Conservation (phyloP, 345 rosid genomes). For the Carallia pectinifolia region DNA sequence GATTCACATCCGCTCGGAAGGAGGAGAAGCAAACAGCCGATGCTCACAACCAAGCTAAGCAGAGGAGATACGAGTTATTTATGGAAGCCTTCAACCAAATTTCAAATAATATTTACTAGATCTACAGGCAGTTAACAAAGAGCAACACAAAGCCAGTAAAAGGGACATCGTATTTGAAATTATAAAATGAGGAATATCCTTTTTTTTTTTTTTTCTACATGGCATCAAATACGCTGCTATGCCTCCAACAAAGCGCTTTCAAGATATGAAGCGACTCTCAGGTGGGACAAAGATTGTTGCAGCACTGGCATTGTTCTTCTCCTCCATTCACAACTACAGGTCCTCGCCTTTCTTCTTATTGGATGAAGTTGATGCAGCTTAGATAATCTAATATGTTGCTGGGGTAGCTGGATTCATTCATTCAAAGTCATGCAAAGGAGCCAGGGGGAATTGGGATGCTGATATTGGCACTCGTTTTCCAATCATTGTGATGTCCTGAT, state of each 20-base stretch:
- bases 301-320: constrained; percentile 87
- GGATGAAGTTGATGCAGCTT: constrained; percentile 98
- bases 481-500: constrained; percentile 96
- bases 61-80: constrained; percentile 75
- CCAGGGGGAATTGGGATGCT: constrained; percentile 44
- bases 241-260: constrained; percentile 58
- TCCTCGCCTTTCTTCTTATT: constrained; percentile 92
- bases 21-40: constrained; percentile 87
- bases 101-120: constrained; percentile 68
- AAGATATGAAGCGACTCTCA: constrained; percentile 96
- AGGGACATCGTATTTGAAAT: constrained; percentile 85
- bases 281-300: constrained; percentile 98
- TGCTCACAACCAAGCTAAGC: constrained; percentile 68
- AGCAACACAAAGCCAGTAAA: constrained; percentile 85
- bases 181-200: constrained; percentile 97
- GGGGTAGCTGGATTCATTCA: constrained; percentile 93
- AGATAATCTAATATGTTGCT: constrained; percentile 84
- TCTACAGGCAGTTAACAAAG: constrained; percentile 86
- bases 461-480: constrained; percentile 79
- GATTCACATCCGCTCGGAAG: constrained; percentile 73
- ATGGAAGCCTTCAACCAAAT: constrained; percentile 95
- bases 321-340: constrained; percentile 82
- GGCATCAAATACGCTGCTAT: constrained; percentile 91
- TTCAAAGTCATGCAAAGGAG: constrained; percentile 72
- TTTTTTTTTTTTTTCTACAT: constrained; percentile 41